Base-by-base conservation (phyloP, 2,329 filamentous ascomycete species). In the Sporothrix brasiliensis region DNA sequence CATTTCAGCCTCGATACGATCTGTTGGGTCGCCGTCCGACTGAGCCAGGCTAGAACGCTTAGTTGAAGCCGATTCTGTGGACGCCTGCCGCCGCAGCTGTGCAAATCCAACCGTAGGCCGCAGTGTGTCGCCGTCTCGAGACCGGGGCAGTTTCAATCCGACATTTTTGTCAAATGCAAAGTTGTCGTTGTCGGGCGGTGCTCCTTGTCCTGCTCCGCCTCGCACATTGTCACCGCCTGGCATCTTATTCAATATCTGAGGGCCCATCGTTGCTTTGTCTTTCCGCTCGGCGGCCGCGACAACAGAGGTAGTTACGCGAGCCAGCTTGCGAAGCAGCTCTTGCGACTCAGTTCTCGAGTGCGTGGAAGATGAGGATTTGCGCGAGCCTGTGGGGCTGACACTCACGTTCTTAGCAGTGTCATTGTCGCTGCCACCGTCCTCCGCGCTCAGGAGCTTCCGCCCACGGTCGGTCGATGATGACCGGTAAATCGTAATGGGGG, bases 1-100 rank as follows among this genome's bases (percentile, higher is more conserved):
- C 78, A 84, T 83, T 77, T 88, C 86, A 11, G 81, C 83, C 74
- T 86, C 82, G 67, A 88, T 87, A 58, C 86, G 84, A 73, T 86
- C 85, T 0, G 82, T 84, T 4, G 86, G 86, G 72, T 88, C 86
- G 16, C 78, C 75, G 69, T 88, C 85, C 0, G 86, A 87, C 71
- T 81, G 79, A 5, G 78, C 76, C 75, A 81, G 77, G 75, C 83
- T 86, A 49, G 80, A 81, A 69, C 80, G 79, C 77, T 86, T 87
- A 73, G 83, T 82, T 73, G 80, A 81, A 66, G 79, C 74, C 54
- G 85, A 85, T 63, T 86, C 85, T 34, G 77, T 78, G 2, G 85
- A 86, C 14, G 78, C 75, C 68, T 76, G 78, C 68, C 83, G 80
- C 53, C 77, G 79, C 52, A 87, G 75, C 44, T 81, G 81, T 6